Evolutionary conservation across 805 yeast genomes (phyloP), one percentile per base, ranked within the genome.

Genomic region (Suhomyces canberraensis): DNA sequence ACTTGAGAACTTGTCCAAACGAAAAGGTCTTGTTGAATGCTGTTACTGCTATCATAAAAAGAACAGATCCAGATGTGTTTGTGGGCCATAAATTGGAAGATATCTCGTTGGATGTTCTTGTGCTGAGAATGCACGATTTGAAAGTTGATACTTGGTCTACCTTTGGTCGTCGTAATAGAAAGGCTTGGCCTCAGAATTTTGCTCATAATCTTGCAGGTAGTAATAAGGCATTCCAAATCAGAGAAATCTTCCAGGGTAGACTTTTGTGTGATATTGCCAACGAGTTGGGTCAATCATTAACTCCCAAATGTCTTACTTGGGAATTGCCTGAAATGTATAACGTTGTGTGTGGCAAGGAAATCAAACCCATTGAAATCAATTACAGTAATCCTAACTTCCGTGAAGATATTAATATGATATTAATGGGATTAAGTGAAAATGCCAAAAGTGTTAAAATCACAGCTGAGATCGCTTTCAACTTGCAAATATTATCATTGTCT

Each of bases 251-350:
- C 52, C 78, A 89, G 25, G 98, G 98, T 25, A 74, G 98, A 49
- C 71, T 93, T 38, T 52, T 91, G 31, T 87, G 96, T 72, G 98
- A 93, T 61, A 79, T 93, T 53, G 88, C 91, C 35, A 93, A 93
- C 60, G 96, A 88, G 52, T 76, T 90, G 79, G 98, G 98, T 33
- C 93, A 84, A 57, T 90, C 97, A 0, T 68, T 91, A 44, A 88
- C 96, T 3, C 69, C 83, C 4, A 88, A 89, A 57, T 93, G 98
- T 64, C 95, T 88, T 59, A 84, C 91, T 13, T 93, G 96, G 96
- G 95, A 87, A 41, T 69, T 93, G 39, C 71, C 84, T 11, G 98
- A 93, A 60, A 93, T 93, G 98, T 83, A 79, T 49, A 81, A 78
- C 20, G 75, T 86, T 33, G 84, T 86, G 13, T 81, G 96, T 49